Evolutionary conservation across 805 yeast genomes (phyloP), one percentile per base, ranked within the genome.

Genomic region (Metschnikowia shivogae): DNA sequence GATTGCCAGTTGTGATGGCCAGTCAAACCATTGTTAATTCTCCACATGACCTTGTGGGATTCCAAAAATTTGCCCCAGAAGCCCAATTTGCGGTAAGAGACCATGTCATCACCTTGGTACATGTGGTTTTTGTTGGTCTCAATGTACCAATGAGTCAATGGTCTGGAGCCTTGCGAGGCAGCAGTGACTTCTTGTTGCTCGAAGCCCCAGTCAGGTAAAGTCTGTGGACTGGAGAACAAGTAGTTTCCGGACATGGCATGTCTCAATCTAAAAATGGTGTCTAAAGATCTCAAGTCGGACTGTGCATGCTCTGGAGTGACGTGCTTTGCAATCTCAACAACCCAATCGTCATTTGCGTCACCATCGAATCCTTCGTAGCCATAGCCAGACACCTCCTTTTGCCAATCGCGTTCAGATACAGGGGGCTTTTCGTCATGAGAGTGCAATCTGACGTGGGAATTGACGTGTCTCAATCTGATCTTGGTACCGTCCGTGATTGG

Each of bases 111-210:
- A 3, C 52, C 59, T 22, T 53, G 34, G 42, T 80, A 65, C 50
- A 72, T 69, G 54, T 70, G 74, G 57, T 84, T 84, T 42, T 63
- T 70, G 65, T 85, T 86, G 47, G 79, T 74, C 67, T 86, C 95
- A 56, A 86, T 69, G 64, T 84, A 82, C 92, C 92, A 86, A 52
- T 78, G 70, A 30, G 82, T 70, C 55, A 82, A 73, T 13, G 76
- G 71, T 45, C 77, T 67, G 44, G 73, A 71, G 63, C 90, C 93
- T 55, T 80, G 84, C 14, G 77, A 64, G 31, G 95, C 89, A 69
- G 90, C 77, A 3, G 90, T 80, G 43, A 86, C 95, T 68, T 86
- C 95, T 63, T 83, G 90, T 64, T 86, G 95, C 50, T 81, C 85
- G 54, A 81, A 84, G 1, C 86, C 95, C 90, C 93, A 86, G 42